These are phyloP conservation scores for Linanthus parryae DNA, from an alignment of 148 eudicot species.

Conservation along the genomic window DNA sequence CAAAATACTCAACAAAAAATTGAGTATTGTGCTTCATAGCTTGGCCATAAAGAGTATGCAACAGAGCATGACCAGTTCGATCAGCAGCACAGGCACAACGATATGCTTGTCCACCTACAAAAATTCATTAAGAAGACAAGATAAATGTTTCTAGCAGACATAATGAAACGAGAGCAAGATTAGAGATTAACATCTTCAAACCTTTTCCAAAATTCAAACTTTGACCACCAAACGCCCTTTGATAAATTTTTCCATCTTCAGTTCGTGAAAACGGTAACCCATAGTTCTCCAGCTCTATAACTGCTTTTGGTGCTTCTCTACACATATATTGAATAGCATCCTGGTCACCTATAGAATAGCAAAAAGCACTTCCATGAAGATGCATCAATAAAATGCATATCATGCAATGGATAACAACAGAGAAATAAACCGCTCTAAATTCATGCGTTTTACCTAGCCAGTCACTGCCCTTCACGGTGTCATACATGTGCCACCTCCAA, in stretches of 20 bases:
- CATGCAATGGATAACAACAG: too few relatives aligned
- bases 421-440: background rate
- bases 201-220: constrained; percentile 97
- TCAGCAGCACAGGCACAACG: constrained; percentile 99
- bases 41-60: constrained; percentile 94
- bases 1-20: constrained; percentile 97
- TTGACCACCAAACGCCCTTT: constrained; percentile 99
- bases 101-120: constrained; percentile 95
- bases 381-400: too few relatives aligned
- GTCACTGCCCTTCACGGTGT: constrained; percentile 98
- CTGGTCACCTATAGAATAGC: constrained; percentile 65
- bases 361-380: background rate
- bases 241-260: constrained; percentile 98
- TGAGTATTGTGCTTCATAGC: constrained; percentile 99
- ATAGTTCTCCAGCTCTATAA: constrained; percentile 97
- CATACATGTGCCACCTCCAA: constrained; percentile 99
- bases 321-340: constrained; percentile 99
- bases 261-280: constrained; percentile 97
- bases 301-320: constrained; percentile 99
- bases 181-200: too few relatives aligned
- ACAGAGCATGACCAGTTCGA: constrained; percentile 95
- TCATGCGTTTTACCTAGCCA: constrained; percentile 63
- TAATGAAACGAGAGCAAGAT: too few relatives aligned
- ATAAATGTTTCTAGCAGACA: too few relatives aligned
- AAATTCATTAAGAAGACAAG: constrained; percentile 11